These are phyloP conservation scores for Monilinia aucupariae DNA, from an alignment of 2,329 filamentous ascomycete species.

Conservation along the genomic window DNA sequence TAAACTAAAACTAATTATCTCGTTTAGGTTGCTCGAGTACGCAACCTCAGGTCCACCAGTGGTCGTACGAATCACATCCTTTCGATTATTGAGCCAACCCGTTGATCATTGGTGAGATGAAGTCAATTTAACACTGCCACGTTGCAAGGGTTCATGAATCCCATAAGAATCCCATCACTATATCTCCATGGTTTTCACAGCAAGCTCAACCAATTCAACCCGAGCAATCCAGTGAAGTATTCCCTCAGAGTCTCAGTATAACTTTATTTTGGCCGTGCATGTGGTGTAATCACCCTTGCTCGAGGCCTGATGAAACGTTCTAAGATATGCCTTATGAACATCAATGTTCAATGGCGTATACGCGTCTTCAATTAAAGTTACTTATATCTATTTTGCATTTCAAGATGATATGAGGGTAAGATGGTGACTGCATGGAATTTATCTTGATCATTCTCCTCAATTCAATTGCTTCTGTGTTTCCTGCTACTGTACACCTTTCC, in stretches of 20 bases:
- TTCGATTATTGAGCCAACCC: not conserved
- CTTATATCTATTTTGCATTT: not conserved
- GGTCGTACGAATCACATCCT: not conserved
- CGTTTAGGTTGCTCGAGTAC: not conserved
- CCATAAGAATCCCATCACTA: not conserved
- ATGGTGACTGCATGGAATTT: not conserved
- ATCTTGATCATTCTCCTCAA: not conserved
- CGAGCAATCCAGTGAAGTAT: not conserved
- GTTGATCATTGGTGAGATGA: not conserved
- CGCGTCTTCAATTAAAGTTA: not conserved
- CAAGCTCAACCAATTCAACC: not conserved
- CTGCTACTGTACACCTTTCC: no score
- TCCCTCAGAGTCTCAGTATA: not conserved
- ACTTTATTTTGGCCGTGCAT: not conserved
- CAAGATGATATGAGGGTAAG: constrained; percentile 1
- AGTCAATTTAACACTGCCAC: not conserved
- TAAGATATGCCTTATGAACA: not conserved
- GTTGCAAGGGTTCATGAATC: not conserved
- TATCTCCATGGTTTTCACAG: not conserved
- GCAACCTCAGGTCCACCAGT: no score
- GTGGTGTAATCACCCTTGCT: not conserved
- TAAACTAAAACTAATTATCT: no score
- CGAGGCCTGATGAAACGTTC: not conserved
- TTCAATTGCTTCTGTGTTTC: not conserved
- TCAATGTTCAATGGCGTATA: not conserved